Base-by-base conservation (phyloP, 768 basidiomycete species). In the Pleurotus tuber-regium region DNA sequence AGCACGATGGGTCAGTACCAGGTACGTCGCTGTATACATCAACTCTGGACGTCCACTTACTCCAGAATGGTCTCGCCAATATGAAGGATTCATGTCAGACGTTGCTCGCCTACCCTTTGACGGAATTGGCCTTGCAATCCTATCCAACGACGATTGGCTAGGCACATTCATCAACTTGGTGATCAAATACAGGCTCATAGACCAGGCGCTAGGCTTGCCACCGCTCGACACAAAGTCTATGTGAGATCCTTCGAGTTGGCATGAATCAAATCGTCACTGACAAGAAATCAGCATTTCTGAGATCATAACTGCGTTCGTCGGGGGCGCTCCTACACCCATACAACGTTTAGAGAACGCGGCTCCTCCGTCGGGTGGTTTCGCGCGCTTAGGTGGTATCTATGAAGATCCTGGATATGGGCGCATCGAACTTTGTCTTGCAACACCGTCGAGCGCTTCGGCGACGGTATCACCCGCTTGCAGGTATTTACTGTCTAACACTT, bases 161-260 rank as follows among this genome's bases (percentile, higher is more conserved):
- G 63, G 63, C 11, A 16, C 11, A 10, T 16, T 18, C 4, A 39
- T 61, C 18, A 50, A 23, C 19, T 25, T 54, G 18, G 50, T 59
- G 5, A 54, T 65, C 35, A 61, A 60, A 39, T 61, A 47, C 40
- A 54, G 59, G 4, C 41, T 65, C 10, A 35, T 59, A 12, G 61
- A 66, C 33, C 53, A 51, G 18, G 56, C 57, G 3, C 54, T 64
- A 12, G 58, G 59, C 9, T 30, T 66, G 35, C 47, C 59, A 14
- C 50, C 53, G 1, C 47, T 61, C 8, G 60, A 64, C 49, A 61
- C 57, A 59, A 51, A 47, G 10, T 25, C 53, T 3, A 43, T 43
- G 58, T 55, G n/a, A 43, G 50, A 19, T 14, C 8, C n/a, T 11
- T 10, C 14, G 31, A 16, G 6, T 6, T 41, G 6, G 6, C 38